Evolutionary conservation across 116 monocot genomes (phyloP).

Genomic region (Papilionanthe hybrid): DNA sequence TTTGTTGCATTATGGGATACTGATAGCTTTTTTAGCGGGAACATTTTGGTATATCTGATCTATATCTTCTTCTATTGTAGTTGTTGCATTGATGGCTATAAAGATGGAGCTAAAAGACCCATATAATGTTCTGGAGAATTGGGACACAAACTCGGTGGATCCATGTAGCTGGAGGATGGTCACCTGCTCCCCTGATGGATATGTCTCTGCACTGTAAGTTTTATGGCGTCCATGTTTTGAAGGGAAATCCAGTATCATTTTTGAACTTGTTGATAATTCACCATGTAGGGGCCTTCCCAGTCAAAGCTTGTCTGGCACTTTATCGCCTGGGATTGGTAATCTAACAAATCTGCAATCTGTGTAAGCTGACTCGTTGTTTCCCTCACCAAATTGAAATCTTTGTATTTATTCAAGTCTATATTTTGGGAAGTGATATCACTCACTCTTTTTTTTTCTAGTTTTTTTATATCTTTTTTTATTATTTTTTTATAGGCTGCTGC

Average conservation of each 20-base stretch:
- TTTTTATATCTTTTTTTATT: no score
- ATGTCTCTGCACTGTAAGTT: slow-evolving; percentile 82
- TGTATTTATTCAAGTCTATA: background rate
- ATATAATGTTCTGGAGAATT: slow-evolving; percentile 77
- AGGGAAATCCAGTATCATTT: background rate
- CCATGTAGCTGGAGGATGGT: slow-evolving; percentile 99
- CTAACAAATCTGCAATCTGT: slow-evolving; percentile 86
- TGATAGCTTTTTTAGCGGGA: background rate
- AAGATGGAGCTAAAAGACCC: slow-evolving; percentile 77
- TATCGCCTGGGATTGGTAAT: slow-evolving; percentile 88
- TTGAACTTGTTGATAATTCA: background rate
- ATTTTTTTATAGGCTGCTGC: slow-evolving; percentile 54
- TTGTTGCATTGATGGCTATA: slow-evolving; percentile 83
- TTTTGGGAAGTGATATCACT: background rate
- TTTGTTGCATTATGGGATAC: background rate
- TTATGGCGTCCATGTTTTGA: background rate
- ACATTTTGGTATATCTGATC: background rate
- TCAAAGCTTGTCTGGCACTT: slow-evolving; percentile 83
- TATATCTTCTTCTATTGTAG: slow-evolving; percentile 27
- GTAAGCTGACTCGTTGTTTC: slow-evolving; percentile 39
- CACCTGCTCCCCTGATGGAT: slow-evolving; percentile 87
- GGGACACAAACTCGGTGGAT: slow-evolving; percentile 98
- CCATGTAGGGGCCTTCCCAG: slow-evolving; percentile 67
- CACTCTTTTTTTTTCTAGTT: background rate
- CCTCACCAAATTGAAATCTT: background rate